A percentile compares a stretch with the other conserved stretches of the same genome.
Evolutionary conservation across 108 stramenopile genomes (phyloP).

Genomic region (Cyclostephanos tholiformis): DNA sequence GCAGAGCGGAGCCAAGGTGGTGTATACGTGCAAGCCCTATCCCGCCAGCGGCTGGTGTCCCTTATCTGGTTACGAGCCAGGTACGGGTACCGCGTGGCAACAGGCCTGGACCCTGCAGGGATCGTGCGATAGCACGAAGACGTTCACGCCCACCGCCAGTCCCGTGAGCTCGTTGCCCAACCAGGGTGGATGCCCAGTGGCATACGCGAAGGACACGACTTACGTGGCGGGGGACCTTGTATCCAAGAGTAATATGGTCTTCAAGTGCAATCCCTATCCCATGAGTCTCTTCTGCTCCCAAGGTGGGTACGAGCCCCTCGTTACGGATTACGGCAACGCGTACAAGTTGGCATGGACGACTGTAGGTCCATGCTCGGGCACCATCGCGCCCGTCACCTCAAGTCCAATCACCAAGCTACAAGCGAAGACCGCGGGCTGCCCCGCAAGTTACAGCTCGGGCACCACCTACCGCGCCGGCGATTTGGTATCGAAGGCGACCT

Average conservation of each 20-base stretch:
- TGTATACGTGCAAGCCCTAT: too few species aligned
- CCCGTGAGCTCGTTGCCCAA: background rate
- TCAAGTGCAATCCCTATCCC: slow-evolving; percentile 9
- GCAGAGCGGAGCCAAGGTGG: too few species aligned
- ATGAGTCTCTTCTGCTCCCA: background rate
- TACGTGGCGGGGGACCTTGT: slow-evolving; percentile 12
- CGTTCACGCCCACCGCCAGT: background rate
- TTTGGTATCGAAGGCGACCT: background rate
- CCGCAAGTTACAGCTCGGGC: background rate
- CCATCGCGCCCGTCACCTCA: background rate
- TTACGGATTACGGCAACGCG: background rate
- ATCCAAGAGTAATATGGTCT: background rate
- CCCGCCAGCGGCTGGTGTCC: too few species aligned
- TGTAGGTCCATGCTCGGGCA: background rate
- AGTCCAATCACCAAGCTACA: background rate
- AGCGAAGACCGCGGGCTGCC: background rate
- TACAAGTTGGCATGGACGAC: slow-evolving; percentile 5
- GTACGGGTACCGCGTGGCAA: background rate
- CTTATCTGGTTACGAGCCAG: background rate
- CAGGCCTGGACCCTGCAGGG: slow-evolving; percentile 1
- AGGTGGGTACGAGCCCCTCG: background rate
- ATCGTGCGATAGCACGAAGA: background rate
- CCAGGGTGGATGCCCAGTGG: slow-evolving; percentile 2
- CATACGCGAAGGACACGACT: background rate
- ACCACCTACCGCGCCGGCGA: background rate